Conservation (phyloP, 257 asterid genomes). For the Sherardia arvensis region DNA sequence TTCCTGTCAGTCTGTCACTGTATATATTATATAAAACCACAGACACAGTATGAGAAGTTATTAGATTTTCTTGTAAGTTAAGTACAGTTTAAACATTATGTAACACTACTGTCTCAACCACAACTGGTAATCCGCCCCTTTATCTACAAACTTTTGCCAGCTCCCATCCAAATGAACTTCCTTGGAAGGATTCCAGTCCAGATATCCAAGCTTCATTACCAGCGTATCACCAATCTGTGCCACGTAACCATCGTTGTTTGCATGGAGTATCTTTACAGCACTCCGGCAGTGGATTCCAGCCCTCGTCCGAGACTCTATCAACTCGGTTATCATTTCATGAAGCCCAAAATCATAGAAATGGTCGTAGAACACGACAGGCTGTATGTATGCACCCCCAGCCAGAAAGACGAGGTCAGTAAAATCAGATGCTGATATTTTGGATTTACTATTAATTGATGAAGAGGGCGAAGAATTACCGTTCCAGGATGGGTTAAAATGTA, state of each 20-base stretch:
- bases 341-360: slow-evolving; percentile 35
- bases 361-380: slow-evolving; percentile 32
- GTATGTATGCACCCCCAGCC: slow-evolving; percentile 5
- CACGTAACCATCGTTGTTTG: slow-evolving; percentile 31
- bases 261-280: slow-evolving; percentile 29
- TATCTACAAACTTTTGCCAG: slow-evolving; percentile 34
- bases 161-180: slow-evolving; percentile 33
- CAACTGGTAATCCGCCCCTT: slow-evolving; percentile 31
- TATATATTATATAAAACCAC: too few relatives aligned
- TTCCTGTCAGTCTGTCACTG: too few relatives aligned
- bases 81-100: background rate
- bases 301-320: slow-evolving; percentile 31
- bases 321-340: slow-evolving; percentile 27
- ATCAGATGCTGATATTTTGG: background rate
- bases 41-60: too few relatives aligned
- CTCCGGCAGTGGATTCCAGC: slow-evolving; percentile 35
- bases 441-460: background rate
- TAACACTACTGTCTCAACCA: slow-evolving; percentile 28
- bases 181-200: slow-evolving; percentile 37
- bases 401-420: background rate
- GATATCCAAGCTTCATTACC: slow-evolving; percentile 30
- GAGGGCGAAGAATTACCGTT: slow-evolving; percentile 23
- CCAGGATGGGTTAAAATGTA: slow-evolving; percentile 56
- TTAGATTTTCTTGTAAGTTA: background rate
- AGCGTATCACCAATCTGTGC: slow-evolving; percentile 32